These are phyloP conservation scores for Daldinia sp. DNA, from an alignment of 2,329 filamentous ascomycete genomes.

Conservation along the genomic window DNA sequence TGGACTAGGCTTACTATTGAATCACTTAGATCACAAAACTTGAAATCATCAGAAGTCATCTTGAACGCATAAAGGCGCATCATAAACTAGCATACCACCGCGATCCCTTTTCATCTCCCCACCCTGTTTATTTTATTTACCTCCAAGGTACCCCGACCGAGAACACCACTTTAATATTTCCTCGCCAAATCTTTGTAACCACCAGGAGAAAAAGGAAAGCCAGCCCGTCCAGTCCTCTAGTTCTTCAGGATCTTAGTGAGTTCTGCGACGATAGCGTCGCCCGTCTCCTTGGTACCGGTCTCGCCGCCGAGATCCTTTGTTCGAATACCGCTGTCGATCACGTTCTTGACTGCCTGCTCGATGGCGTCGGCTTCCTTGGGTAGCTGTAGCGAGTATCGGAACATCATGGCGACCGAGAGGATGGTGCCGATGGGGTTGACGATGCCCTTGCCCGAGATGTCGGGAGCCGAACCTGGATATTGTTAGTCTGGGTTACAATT, in stretches of 20 bases:
- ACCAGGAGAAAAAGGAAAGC: neutral
- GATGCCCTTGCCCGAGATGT: slow-evolving; percentile 90
- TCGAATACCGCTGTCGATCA: slow-evolving; percentile 79
- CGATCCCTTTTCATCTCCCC: neutral
- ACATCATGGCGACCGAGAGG: slow-evolving; percentile 93
- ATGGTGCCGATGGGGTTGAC: slow-evolving; percentile 94
- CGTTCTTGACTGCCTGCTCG: slow-evolving; percentile 80
- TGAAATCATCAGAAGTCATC: neutral
- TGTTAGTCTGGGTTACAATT: neutral
- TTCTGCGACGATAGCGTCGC: slow-evolving; percentile 81
- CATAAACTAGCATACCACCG: neutral
- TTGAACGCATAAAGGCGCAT: slow-evolving; percentile 8
- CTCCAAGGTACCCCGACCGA: neutral
- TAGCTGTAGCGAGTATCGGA: slow-evolving; percentile 88
- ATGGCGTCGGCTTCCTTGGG: slow-evolving; percentile 79
- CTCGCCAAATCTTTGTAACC: neutral
- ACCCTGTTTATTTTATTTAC: neutral
- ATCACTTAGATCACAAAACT: neutral
- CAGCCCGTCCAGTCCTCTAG: slow-evolving; percentile 14
- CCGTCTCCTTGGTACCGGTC: slow-evolving; percentile 75
- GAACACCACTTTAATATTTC: neutral
- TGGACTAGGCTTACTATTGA: neutral
- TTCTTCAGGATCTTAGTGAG: slow-evolving; percentile 71
- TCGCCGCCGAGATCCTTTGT: slow-evolving; percentile 88
- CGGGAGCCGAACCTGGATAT: slow-evolving; percentile 76